Evolutionary conservation across 2,329 filamentous ascomycete genomes (phyloP), one percentile per base, ranked within the genome.

Genomic region (Fusarium torulosum): DNA sequence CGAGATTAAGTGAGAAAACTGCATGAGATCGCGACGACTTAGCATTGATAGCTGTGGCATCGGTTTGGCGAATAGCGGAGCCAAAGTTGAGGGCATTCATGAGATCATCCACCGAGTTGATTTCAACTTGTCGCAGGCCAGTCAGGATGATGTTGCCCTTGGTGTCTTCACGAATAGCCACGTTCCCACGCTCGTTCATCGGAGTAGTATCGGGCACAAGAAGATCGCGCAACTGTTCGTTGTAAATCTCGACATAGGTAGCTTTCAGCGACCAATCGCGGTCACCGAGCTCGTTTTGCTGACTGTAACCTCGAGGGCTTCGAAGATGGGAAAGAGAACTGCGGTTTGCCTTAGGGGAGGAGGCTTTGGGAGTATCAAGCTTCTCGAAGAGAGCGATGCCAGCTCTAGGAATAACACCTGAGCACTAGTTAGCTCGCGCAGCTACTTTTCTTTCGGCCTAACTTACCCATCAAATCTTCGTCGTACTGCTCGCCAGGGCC

Each of bases 11-110:
- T 76, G 93, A 97, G 80, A 99, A 98, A 29, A 99, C 94, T 33
- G 96, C 96, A 77, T 99, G 96, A 2, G 96, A 99, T 67, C 96
- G 93, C 13, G 96, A 99, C 0, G 96, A 99, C 76, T 97, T 95
- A 42, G 95, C 96, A 76, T 99, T 99, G 75, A 98, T 96, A 4
- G 95, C 96, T 3, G 96, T 99, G 23, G 96, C 91, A 80, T 99
- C 96, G 1, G 96, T 99, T 77, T 99, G 96, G 63, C 96, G 91
- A 75, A 99, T 97, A 23, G 91, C 88, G 1, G 96, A 99, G 20
- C 96, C 96, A 75, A 96, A 95, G 77, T 94, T 96, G 56, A 99
- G 84, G 8, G 94, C 94, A 63, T 89, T 90, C 79, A 98, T 88
- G 47, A 99, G 82, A 77, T 99, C 96, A 7, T 98, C 94, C 10